These are phyloP conservation scores for Gossypium sturtianum DNA, from an alignment of 345 rosid genomes.

Conservation along the genomic window DNA sequence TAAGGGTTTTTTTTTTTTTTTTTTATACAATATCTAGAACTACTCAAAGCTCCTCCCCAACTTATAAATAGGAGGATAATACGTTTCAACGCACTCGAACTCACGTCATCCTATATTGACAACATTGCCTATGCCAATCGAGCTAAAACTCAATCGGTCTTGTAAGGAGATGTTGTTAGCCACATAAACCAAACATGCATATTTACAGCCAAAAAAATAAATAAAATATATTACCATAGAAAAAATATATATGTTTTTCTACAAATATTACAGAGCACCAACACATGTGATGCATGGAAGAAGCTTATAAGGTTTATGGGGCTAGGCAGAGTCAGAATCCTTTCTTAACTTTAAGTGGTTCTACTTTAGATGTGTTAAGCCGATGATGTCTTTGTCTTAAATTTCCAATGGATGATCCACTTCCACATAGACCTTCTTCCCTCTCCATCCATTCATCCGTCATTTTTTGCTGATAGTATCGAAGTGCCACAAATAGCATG, in stretches of 20 bases:
- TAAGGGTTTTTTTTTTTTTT: too few relatives aligned
- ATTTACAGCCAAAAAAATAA: not conserved
- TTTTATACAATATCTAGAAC: too few relatives aligned
- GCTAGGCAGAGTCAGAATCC: constrained; percentile 20
- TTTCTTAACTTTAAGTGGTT: constrained; percentile 22
- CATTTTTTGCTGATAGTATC: constrained; percentile 55
- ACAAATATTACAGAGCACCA: too few relatives aligned
- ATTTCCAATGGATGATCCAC: not conserved
- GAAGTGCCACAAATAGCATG: constrained; percentile 69
- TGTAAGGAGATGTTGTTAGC: too few relatives aligned
- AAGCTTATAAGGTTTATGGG: not conserved
- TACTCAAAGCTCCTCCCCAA: too few relatives aligned
- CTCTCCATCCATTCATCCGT: constrained; percentile 23
- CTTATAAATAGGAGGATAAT: too few relatives aligned
- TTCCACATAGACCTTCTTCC: constrained; percentile 9
- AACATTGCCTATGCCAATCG: too few relatives aligned
- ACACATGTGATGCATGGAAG: not conserved
- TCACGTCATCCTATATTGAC: fast-evolving
- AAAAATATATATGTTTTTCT: too few relatives aligned
- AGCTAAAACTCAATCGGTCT: too few relatives aligned
- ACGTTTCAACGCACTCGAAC: fast-evolving
- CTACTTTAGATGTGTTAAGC: constrained; percentile 20
- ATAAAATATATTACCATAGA: not conserved
- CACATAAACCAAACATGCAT: not conserved
- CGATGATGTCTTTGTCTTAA: not conserved